These are phyloP conservation scores for Stygiomarasmius scandens DNA, from an alignment of 1,284 basidiomycete species.

Conservation along the genomic window DNA sequence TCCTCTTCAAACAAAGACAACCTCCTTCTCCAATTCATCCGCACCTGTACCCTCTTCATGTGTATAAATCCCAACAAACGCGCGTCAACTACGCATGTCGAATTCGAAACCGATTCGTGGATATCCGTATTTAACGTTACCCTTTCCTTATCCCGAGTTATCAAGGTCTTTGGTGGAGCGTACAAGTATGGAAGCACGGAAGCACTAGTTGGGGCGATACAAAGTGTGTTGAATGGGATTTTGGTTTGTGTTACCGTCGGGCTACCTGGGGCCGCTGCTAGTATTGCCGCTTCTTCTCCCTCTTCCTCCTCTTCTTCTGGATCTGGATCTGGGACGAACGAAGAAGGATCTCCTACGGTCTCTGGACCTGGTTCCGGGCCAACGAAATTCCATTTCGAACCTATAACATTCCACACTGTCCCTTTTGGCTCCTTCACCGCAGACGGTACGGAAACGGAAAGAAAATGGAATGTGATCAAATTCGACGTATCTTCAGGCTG, in stretches of 20 bases:
- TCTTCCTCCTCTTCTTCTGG: constrained; percentile 74
- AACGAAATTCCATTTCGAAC: constrained; percentile 62
- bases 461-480: constrained; percentile 64
- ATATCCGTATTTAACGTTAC: constrained; percentile 93
- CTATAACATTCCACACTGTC: constrained; percentile 65
- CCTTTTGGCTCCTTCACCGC: too few species aligned
- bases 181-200: constrained; percentile 53
- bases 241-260: too few species aligned
- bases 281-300: too few species aligned
- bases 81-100: constrained; percentile 82
- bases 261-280: too few species aligned
- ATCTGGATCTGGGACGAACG: constrained; percentile 70
- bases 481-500: constrained; percentile 82
- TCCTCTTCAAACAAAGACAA: too few species aligned
- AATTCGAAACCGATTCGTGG: constrained; percentile 95
- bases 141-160: constrained; percentile 83
- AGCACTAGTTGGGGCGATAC: too few species aligned
- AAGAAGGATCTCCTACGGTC: too few species aligned
- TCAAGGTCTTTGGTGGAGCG: constrained; percentile 86
- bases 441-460: too few species aligned
- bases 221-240: too few species aligned
- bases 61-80: constrained; percentile 88
- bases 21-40: constrained; percentile 48
- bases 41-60: constrained; percentile 86
- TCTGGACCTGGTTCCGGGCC: too few species aligned